Percentiles rank a stretch among this genome's conserved stretches.
These are phyloP conservation scores for Trichoderma sp. DNA, from an alignment of 2,329 filamentous ascomycete species.

Conservation along the genomic window DNA sequence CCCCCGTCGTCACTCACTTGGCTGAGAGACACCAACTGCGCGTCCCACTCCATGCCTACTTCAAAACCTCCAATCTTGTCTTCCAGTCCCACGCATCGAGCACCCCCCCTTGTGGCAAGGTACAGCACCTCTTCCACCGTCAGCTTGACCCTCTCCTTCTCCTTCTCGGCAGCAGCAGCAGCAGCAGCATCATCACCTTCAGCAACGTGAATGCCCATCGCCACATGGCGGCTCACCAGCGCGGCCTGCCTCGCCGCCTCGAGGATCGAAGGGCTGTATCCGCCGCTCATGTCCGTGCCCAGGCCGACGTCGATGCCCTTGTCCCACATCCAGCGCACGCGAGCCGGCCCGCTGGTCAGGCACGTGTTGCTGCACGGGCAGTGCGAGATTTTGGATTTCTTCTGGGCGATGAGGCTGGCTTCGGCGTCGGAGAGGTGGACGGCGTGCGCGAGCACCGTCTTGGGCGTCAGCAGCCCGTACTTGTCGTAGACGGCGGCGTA, in stretches of 20 bases:
- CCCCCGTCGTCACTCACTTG: conserved; percentile 39
- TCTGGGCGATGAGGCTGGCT: conserved; percentile 60
- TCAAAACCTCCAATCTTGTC: conserved; percentile 78
- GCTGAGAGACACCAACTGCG: conserved; percentile 73
- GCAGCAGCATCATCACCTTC: conserved; percentile 19
- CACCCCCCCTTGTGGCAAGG: conserved; percentile 85
- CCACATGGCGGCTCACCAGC: conserved; percentile 73
- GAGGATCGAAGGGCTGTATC: conserved; percentile 79
- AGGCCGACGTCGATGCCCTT: conserved; percentile 77
- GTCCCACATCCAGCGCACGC: conserved; percentile 72
- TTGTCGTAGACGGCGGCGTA: conserved; percentile 83
- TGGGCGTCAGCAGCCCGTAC: conserved; percentile 65
- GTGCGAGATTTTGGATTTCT: conserved; percentile 72
- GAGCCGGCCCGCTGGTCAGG: conserved; percentile 76
- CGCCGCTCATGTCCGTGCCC: conserved; percentile 88
- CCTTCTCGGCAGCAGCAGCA: not conserved
- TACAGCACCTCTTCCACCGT: conserved; percentile 85
- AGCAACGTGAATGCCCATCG: conserved; percentile 50
- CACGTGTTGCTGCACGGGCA: conserved; percentile 87
- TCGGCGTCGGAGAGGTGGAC: conserved; percentile 74
- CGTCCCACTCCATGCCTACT: conserved; percentile 87
- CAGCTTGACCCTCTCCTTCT: conserved; percentile 61
- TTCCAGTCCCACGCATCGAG: conserved; percentile 73
- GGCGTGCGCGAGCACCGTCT: conserved; percentile 83
- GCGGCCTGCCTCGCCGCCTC: conserved; percentile 81